phyloP scores from a whole-genome alignment of 192 early-diverging fungal genomes.

The Backusella morwellensis region DNA sequence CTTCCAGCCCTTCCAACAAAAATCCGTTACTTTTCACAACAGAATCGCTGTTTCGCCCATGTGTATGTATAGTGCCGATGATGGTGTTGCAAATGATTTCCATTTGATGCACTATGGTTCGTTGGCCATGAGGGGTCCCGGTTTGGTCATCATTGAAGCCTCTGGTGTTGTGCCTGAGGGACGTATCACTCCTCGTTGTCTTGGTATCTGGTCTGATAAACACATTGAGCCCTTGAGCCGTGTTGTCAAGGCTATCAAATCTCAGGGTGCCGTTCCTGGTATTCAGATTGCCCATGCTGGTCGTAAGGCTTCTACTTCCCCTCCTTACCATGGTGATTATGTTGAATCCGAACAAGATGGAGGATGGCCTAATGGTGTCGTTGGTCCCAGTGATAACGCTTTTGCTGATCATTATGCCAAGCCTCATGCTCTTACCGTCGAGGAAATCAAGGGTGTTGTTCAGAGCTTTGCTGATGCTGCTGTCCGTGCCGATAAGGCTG shows the following conservation, averaged over 20 bases:
- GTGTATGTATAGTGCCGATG: slow-evolving; percentile 73
- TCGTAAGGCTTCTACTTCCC: slow-evolving; percentile 52
- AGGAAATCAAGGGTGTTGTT: slow-evolving; percentile 63
- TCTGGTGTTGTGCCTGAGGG: slow-evolving; percentile 72
- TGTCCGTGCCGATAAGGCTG: slow-evolving; percentile 67
- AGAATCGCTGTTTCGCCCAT: slow-evolving; percentile 76
- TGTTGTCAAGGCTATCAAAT: slow-evolving; percentile 63
- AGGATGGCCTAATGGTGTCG: slow-evolving; percentile 74
- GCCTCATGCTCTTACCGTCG: not conserved
- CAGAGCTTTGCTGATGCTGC: slow-evolving; percentile 66
- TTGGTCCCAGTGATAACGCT: slow-evolving; percentile 57
- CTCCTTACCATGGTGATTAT: slow-evolving; percentile 13
- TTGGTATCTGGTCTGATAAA: slow-evolving; percentile 82
- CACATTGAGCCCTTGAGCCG: slow-evolving; percentile 62
- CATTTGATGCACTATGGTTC: slow-evolving; percentile 63
- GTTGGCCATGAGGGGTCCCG: slow-evolving; percentile 76
- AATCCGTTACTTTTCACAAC: slow-evolving; percentile 71
- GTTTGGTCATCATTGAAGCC: slow-evolving; percentile 78
- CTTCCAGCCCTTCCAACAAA: slow-evolving; percentile 70
- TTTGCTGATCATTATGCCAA: slow-evolving; percentile 37
- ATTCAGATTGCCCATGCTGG: slow-evolving; percentile 87
- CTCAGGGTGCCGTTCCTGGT: slow-evolving; percentile 53
- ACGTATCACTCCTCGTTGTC: slow-evolving; percentile 69
- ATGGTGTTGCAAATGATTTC: slow-evolving; percentile 68
- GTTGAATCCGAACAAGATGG: slow-evolving; percentile 35